Evolutionary conservation across 2,329 filamentous ascomycete species (phyloP), one percentile per base, ranked within the genome.

Genomic region (Graphilbum ipis-grandicollis): DNA sequence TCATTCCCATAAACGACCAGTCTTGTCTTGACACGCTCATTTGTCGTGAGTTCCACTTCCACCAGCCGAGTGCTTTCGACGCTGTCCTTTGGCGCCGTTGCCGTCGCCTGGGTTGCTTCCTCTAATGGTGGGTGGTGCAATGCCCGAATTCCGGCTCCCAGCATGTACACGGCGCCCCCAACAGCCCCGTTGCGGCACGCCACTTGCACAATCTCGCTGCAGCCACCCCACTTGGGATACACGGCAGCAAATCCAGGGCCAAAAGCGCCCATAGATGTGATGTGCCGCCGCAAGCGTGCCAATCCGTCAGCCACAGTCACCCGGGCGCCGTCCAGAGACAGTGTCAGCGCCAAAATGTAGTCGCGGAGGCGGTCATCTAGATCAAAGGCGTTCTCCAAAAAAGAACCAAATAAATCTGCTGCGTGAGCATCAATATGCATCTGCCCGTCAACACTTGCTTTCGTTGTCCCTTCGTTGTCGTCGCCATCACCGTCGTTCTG

Each of bases 161-260:
- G 70, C 53, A 93, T 82, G 57, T 96, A 96, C 4, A 92, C 71
- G 10, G 77, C 83, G 34, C 90, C 90, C 26, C 88, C 88, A 7
- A 98, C 90, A 17, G 88, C 88, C 43, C 78, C 76, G 29, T 88
- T 84, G 46, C 88, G 79, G 53, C 90, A 96, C 5, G 77, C 82
- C 19, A 93, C 85, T 60, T 98, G 88, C 22, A 81, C 75, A 41
- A 96, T 74, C 56, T 98, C 88, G 23, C 84, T 79, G 33, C 80
- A 65, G 21, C 88, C 85, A 33, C 88, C 88, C 78, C 85, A 98
- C 63, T 93, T 94, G 18, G 86, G 79, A 46, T 93, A 72, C 12
- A 98, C 74, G 33, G 84, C 82, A 36, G 82, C 82, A 52, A 96
- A 96, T 9, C 88, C 85, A 34, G 80, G 71, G 0, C 88, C 88